Evolutionary conservation across 2,329 filamentous ascomycete species (phyloP), one percentile per base, ranked within the genome.

Genomic region (Pseudogymnoascus sp.): DNA sequence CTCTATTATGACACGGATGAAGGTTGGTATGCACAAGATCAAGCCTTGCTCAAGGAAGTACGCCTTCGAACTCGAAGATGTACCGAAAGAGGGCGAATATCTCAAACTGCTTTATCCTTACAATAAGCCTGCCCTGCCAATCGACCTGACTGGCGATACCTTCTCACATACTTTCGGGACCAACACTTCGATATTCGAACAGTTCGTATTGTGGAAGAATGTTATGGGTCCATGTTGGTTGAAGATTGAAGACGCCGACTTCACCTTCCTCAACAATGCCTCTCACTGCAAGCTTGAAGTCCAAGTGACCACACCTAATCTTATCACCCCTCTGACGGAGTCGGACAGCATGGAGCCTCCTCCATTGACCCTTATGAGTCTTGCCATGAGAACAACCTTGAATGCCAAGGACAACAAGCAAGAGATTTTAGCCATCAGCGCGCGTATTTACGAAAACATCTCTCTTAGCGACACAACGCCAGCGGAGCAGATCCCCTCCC

Each of bases 161-260:
- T 99, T 93, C 73, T 97, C 93, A 1, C 90, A 91, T 68, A 88
- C 96, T 23, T 99, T 99, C 69, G 95, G 96, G 28, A 89, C 89
- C 63, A 96, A 95, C 74, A 99, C 95, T 0, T 87, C 91, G 1
- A 81, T 99, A 0, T 99, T 99, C 70, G 95, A 99, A 76, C 95
- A 99, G 70, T 99, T 99, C 73, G 95, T 99, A 18, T 82, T 99
- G 4, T 97, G 93, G 90, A 97, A 97, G 78, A 96, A 96, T 73
- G 90, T 99, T 70, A 99, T 97, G 93, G 95, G 95, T 1, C 95
- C 95, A 31, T 97, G 95, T 75, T 99, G 95, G 95, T 83, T 99
- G 53, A 93, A 89, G 73, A 95, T 99, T 63, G 84, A 92, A 68
- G 88, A 89, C 68, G 90, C 90, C 31, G 88, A 97, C 74, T 97